A percentile compares a stretch with the other conserved stretches of the same genome.
Conservation (phyloP, 2,329 filamentous ascomycete genomes). For the Neurospora sp. region DNA sequence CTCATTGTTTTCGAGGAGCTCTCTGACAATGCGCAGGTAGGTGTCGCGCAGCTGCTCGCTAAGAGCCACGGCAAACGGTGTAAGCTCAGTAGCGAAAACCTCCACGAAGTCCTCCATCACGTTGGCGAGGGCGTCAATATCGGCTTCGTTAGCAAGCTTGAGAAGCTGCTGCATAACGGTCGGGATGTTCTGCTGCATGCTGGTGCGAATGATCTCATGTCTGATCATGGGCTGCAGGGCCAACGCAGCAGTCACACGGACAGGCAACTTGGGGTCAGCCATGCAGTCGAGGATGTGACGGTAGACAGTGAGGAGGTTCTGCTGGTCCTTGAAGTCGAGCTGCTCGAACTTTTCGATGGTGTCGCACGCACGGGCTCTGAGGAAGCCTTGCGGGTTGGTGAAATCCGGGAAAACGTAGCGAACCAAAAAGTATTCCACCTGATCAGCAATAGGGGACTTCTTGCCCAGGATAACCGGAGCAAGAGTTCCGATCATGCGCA, state of each 20-base stretch:
- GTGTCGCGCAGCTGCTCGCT: conserved; percentile 95
- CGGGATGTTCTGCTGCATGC: conserved; percentile 96
- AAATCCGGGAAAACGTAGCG: conserved; percentile 98
- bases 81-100: conserved; percentile 93
- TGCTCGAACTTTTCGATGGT: conserved; percentile 97
- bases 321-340: conserved; percentile 90
- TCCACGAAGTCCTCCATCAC: conserved; percentile 99
- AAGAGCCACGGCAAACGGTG: conserved; percentile 90
- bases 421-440: conserved; percentile 97
- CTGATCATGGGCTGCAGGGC: conserved; percentile 92
- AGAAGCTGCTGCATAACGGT: conserved; percentile 99
- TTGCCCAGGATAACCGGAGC: conserved; percentile 92
- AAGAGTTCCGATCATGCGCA: conserved; percentile 94
- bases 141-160: conserved; percentile 94
- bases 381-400: conserved; percentile 80
- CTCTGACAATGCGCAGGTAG: conserved; percentile 85
- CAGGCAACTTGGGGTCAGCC: conserved; percentile 86
- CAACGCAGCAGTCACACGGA: conserved; percentile 86
- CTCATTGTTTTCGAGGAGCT: conserved; percentile 80
- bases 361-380: conserved; percentile 90
- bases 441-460: conserved; percentile 95
- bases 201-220: conserved; percentile 85
- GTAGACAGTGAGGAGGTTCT: conserved; percentile 94
- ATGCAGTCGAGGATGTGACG: conserved; percentile 94
- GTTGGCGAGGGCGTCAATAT: conserved; percentile 92